These are phyloP conservation scores for Phymatotrichopsis omnivora DNA, from an alignment of 2,329 filamentous ascomycete genomes.

Conservation along the genomic window DNA sequence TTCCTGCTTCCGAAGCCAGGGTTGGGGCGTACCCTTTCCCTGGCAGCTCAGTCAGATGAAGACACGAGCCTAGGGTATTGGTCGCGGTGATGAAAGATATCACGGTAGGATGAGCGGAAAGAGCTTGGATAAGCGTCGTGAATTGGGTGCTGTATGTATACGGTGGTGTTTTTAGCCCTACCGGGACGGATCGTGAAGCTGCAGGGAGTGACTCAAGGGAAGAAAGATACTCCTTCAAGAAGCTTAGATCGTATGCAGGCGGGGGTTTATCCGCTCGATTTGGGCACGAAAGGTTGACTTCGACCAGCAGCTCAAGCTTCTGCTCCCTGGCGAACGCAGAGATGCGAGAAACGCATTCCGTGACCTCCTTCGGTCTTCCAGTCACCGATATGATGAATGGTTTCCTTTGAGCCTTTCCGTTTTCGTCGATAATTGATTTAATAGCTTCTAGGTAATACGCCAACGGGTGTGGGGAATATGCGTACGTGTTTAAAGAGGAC, in stretches of 20 bases:
- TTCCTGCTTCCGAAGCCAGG: conserved; percentile 44
- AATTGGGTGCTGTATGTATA: conserved; percentile 64
- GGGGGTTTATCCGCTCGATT: conserved; percentile 61
- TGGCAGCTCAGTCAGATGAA: conserved; percentile 42
- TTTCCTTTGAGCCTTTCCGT: conserved; percentile 37
- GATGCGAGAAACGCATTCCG: conserved; percentile 46
- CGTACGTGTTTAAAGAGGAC: conserved; percentile 51
- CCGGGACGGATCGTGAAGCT: conserved; percentile 37
- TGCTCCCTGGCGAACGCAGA: conserved; percentile 36
- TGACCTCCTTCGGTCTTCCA: conserved; percentile 49
- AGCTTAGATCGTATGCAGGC: conserved; percentile 52
- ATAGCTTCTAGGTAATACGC: conserved; percentile 50
- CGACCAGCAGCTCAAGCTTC: conserved; percentile 51
- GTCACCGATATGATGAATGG: conserved; percentile 62
- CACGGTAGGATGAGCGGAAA: conserved; percentile 39
- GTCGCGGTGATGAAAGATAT: conserved; percentile 57
- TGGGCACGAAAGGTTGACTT: conserved; percentile 69
- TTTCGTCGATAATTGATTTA: conserved; percentile 38
- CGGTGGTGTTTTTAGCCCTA: conserved; percentile 65
- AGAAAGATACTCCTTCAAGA: conserved; percentile 47
- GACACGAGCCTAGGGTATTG: conserved; percentile 61
- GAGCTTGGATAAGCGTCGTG: conserved; percentile 43
- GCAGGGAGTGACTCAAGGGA: conserved; percentile 40
- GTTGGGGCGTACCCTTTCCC: conserved; percentile 31
- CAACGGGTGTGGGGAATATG: conserved; percentile 59